phyloP scores from a whole-genome alignment of 179 eudicot genomes.

The Carnegiea gigantea region DNA sequence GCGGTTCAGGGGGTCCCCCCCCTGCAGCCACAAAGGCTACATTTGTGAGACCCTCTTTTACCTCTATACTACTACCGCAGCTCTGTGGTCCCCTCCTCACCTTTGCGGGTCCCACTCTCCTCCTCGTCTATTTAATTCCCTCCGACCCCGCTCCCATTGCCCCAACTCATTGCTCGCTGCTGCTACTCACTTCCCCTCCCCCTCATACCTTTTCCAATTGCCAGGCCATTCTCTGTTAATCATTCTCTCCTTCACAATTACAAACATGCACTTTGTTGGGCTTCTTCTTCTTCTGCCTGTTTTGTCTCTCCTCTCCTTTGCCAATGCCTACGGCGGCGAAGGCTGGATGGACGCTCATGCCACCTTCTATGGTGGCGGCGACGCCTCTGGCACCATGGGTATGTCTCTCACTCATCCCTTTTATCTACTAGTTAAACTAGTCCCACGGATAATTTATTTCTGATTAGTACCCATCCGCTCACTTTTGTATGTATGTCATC shows the following conservation, averaged over 20 bases:
- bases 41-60: background rate
- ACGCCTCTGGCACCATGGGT: constrained; percentile 49
- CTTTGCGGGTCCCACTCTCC: background rate
- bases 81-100: background rate
- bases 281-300: constrained; percentile 20
- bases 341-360: constrained; percentile 48
- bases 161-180: background rate
- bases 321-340: constrained; percentile 10
- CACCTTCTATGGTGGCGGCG: constrained; percentile 48
- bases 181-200: background rate
- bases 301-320: constrained; percentile 14
- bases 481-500: too few relatives aligned
- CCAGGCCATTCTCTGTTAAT: background rate
- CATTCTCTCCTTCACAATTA: background rate
- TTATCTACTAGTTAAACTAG: background rate
- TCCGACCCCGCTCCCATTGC: constrained; percentile 16
- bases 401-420: background rate
- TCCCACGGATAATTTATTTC: too few relatives aligned
- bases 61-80: too few relatives aligned
- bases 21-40: background rate
- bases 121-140: constrained; percentile 28
- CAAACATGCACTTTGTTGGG: constrained; percentile 20
- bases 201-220: too few relatives aligned
- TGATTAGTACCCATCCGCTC: too few relatives aligned
- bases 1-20: constrained; percentile 19